Evolutionary conservation across 305 asterid genomes (phyloP).

Genomic region (Fraxinus albicans): DNA sequence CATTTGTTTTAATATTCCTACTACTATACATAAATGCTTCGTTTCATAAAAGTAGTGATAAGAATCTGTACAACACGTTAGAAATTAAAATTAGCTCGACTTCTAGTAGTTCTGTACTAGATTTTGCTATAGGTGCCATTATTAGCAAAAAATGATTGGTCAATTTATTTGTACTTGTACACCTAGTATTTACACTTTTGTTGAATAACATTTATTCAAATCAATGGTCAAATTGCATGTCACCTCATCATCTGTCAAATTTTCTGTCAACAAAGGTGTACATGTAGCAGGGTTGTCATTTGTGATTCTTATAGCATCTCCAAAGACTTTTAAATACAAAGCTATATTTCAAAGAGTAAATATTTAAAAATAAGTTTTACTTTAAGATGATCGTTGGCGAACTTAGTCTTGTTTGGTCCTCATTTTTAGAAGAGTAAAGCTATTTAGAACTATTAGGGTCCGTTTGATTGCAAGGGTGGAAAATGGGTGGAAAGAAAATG

Average conservation of each 20-base stretch:
- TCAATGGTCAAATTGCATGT: too few species aligned
- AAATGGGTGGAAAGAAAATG: too few species aligned
- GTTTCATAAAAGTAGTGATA: neutral
- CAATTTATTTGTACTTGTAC: neutral
- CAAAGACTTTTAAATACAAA: neutral
- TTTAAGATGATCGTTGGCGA: neutral
- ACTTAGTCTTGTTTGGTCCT: neutral
- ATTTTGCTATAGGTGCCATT: neutral
- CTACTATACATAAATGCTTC: neutral
- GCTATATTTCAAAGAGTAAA: neutral
- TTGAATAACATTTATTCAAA: too few species aligned
- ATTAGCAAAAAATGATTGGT: neutral
- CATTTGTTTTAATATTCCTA: neutral
- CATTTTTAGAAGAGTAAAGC: too few species aligned
- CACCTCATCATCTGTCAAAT: too few species aligned
- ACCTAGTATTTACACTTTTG: too few species aligned
- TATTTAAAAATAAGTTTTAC: neutral
- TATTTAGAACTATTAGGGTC: too few species aligned
- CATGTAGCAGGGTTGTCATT: too few species aligned
- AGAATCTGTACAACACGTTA: neutral
- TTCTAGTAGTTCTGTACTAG: neutral
- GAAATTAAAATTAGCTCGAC: neutral
- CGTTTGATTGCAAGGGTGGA: too few species aligned
- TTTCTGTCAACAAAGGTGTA: too few species aligned
- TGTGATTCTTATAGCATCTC: neutral